Percentiles rank a stretch among this genome's conserved stretches.
Conservation (phyloP, 2,329 filamentous ascomycete genomes). For the Emmonsiellopsis sp. region DNA sequence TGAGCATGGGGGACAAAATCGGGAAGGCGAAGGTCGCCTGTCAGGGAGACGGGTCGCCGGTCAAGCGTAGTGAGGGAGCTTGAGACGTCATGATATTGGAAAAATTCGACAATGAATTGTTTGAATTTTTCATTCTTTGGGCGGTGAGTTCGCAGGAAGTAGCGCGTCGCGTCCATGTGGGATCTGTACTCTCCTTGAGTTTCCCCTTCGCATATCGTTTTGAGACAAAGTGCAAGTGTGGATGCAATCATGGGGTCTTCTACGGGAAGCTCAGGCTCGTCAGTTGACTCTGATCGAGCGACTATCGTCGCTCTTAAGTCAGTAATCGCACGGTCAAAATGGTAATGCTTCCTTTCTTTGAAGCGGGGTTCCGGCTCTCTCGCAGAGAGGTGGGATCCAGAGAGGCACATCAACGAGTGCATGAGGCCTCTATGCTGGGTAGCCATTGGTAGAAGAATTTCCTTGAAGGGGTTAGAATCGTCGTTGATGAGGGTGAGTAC, state of each 20-base stretch:
- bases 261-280: conserved; percentile 30
- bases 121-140: conserved; percentile 61
- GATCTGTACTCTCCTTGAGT: conserved; percentile 64
- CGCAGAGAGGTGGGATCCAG: conserved; percentile 62
- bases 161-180: conserved; percentile 68
- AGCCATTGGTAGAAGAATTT: conserved; percentile 73
- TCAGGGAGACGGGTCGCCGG: conserved; percentile 44
- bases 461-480: conserved; percentile 74
- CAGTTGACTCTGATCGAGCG: conserved; percentile 15
- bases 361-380: conserved; percentile 42
- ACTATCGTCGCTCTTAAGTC: conserved; percentile 33
- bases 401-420: conserved; percentile 80
- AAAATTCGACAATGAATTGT: conserved; percentile 65
- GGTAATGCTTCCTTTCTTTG: conserved; percentile 46
- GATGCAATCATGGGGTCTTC: conserved; percentile 55
- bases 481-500: conserved; percentile 76
- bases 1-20: conserved; percentile 47
- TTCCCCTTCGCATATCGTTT: conserved; percentile 53
- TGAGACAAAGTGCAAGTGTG: conserved; percentile 51
- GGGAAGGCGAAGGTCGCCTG: conserved; percentile 45
- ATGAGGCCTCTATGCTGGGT: conserved; percentile 72
- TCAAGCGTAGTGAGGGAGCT: conserved; percentile 49
- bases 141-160: conserved; percentile 54
- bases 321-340: conserved; percentile 39
- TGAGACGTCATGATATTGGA: conserved; percentile 67